Conservation (phyloP, 441 rosid species). For the Bruguiera hainesii region DNA sequence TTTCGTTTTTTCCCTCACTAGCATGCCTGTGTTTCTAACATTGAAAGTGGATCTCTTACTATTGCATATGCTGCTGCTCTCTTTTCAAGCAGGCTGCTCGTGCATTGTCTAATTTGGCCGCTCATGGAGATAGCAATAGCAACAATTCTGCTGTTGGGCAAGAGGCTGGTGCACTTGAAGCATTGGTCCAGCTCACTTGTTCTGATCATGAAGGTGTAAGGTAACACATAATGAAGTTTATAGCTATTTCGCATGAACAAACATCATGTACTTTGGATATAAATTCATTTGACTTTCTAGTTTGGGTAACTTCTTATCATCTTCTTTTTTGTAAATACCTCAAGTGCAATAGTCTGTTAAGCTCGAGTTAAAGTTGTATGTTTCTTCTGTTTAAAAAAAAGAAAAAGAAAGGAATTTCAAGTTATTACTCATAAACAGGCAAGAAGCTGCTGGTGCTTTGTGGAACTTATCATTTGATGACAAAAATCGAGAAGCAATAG, state of each 20-base stretch:
- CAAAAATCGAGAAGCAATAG: conserved; percentile 57
- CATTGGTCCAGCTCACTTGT: conserved; percentile 42
- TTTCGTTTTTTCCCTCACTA: not conserved
- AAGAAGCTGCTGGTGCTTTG: conserved; percentile 58
- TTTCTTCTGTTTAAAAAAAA: not conserved
- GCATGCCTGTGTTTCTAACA: not conserved
- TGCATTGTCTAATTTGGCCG: conserved; percentile 52
- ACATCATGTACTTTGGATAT: not conserved
- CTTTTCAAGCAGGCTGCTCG: conserved; percentile 43
- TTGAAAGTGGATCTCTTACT: conserved; percentile 2
- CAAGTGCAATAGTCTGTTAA: not conserved
- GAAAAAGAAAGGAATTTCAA: not conserved
- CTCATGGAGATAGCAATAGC: conserved; percentile 48
- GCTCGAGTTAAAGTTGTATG: not conserved
- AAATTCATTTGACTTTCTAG: too few relatives aligned
- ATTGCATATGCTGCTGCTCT: not conserved
- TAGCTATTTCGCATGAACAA: not conserved
- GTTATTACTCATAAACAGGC: conserved; percentile 28
- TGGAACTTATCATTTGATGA: conserved; percentile 62
- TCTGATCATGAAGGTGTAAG: conserved; percentile 54
- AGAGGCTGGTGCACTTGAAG: conserved; percentile 50
- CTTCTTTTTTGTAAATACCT: not conserved
- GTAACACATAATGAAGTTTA: conserved; percentile 20
- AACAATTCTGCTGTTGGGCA: conserved; percentile 48
- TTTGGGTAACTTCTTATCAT: not conserved